These are phyloP conservation scores for Picea mariana DNA, from an alignment of 83 land plant genomes.

Conservation along the genomic window DNA sequence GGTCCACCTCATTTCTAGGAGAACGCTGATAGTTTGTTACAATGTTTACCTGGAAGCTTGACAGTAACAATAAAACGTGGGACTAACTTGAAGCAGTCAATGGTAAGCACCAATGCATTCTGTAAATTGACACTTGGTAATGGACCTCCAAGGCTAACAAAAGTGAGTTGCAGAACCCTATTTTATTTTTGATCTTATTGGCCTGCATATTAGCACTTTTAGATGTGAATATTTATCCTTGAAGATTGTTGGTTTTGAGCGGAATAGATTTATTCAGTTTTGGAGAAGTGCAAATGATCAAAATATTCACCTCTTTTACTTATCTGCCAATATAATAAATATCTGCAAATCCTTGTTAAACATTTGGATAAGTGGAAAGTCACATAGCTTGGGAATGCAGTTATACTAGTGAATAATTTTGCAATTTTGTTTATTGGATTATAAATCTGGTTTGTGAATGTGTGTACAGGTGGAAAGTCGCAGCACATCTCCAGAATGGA, in stretches of 20 bases:
- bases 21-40: slow-evolving; percentile 29
- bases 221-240: neutral
- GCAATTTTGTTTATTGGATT: neutral
- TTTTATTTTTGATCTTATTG: neutral
- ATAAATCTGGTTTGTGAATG: neutral
- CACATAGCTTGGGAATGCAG: neutral
- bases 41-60: neutral
- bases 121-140: slow-evolving; percentile 63
- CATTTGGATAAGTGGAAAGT: neutral
- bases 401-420: neutral
- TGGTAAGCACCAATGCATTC: slow-evolving; percentile 32
- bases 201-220: neutral
- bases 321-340: neutral
- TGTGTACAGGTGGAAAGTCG: slow-evolving; percentile 54
- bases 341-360: too few species aligned
- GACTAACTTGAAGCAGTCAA: slow-evolving; percentile 75
- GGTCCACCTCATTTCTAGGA: slow-evolving; percentile 79
- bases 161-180: too few species aligned
- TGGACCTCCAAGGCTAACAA: slow-evolving; percentile 56
- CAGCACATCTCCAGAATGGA: slow-evolving; percentile 75
- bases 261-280: neutral
- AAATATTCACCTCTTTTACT: too few species aligned
- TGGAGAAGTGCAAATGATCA: neutral
- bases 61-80: slow-evolving; percentile 88
- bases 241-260: neutral